phyloP scores from a whole-genome alignment of 2,329 filamentous ascomycete genomes.

The Penicillium hordei region DNA sequence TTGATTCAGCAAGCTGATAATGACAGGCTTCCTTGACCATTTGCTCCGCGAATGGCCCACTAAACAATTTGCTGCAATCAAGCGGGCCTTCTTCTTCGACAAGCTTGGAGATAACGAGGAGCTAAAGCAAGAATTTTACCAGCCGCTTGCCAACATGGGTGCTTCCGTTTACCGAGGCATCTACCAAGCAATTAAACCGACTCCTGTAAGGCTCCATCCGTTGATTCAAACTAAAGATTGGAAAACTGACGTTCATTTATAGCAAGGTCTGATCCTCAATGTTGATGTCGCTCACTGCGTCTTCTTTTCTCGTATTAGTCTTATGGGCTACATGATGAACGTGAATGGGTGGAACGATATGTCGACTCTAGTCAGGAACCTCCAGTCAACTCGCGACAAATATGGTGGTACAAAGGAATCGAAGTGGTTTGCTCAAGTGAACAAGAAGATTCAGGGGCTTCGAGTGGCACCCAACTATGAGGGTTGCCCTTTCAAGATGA shows the following conservation, averaged over 20 bases:
- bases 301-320: constrained; percentile 66
- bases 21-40: constrained; percentile 78
- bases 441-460: constrained; percentile 36
- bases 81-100: constrained; percentile 74
- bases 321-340: constrained; percentile 38
- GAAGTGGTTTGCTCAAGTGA: not conserved
- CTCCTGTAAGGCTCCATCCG: constrained; percentile 50
- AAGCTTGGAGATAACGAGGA: constrained; percentile 48
- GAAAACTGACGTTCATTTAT: constrained; percentile 15
- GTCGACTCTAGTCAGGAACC: constrained; percentile 29
- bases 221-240: not conserved
- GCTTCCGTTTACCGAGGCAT: constrained; percentile 84
- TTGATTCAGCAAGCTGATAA: constrained; percentile 7
- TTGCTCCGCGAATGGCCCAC: constrained; percentile 78
- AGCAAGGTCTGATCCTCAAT: constrained; percentile 73
- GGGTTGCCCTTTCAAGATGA: constrained; percentile 35
- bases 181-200: constrained; percentile 80
- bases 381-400: constrained; percentile 25
- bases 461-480: constrained; percentile 40
- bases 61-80: constrained; percentile 66
- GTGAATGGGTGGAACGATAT: constrained; percentile 34
- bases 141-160: constrained; percentile 40
- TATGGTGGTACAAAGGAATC: constrained; percentile 28
- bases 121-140: constrained; percentile 50
- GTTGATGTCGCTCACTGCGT: constrained; percentile 88